phyloP scores from a whole-genome alignment of 257 asterid species.

The Nicotiana tabacum region DNA sequence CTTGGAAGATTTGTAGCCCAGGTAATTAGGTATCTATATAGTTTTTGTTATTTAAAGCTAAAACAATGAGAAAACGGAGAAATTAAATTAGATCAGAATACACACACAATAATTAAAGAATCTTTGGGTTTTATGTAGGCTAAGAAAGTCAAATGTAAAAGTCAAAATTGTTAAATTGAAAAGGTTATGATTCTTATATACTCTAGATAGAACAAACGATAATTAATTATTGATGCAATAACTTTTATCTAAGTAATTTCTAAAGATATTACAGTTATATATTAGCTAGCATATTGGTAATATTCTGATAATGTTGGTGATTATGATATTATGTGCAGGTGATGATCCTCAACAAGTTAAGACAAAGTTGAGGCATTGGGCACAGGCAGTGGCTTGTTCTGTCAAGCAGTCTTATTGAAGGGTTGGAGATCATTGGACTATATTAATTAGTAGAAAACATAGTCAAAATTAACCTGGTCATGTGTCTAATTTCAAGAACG shows the following conservation, averaged over 20 bases:
- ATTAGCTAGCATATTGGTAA: too few relatives aligned
- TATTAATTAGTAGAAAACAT: not conserved
- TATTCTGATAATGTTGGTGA: not conserved
- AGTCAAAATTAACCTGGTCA: not conserved
- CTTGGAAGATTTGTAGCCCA: slow-evolving; percentile 31
- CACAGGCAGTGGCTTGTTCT: slow-evolving; percentile 71
- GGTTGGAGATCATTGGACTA: not conserved
- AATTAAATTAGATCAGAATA: not conserved
- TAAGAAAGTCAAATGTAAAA: too few relatives aligned
- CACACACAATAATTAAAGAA: not conserved
- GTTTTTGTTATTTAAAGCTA: not conserved
- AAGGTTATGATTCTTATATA: not conserved
- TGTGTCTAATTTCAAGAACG: not conserved
- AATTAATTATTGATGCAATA: not conserved
- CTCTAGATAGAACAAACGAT: not conserved
- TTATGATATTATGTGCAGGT: slow-evolving; percentile 25
- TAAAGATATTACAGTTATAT: too few relatives aligned
- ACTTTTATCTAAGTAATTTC: not conserved
- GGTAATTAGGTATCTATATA: slow-evolving; percentile 6
- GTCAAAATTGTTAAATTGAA: too few relatives aligned
- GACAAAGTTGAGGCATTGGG: slow-evolving; percentile 73
- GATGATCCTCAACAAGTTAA: slow-evolving; percentile 60
- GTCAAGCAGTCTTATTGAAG: slow-evolving; percentile 48
- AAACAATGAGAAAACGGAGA: not conserved
- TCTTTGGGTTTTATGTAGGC: not conserved